Percentiles rank a stretch among this genome's conserved stretches.
These are phyloP conservation scores for Cubamyces lactineus DNA, from an alignment of 768 basidiomycete species.

Conservation along the genomic window DNA sequence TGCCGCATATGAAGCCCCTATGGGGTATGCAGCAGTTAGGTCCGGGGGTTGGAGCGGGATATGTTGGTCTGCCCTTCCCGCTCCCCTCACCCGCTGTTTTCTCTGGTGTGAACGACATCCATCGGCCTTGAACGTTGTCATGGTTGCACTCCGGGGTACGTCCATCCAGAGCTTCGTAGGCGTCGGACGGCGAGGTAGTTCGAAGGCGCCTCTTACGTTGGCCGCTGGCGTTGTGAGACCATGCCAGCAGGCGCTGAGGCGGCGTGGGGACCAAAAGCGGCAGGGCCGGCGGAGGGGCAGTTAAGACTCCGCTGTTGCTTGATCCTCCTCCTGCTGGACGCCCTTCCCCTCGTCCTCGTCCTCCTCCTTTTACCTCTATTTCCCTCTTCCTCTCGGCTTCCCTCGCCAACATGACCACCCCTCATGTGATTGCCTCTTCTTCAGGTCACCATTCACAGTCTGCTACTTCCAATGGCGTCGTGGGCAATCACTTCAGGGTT, in stretches of 20 bases:
- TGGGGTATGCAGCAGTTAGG: not conserved
- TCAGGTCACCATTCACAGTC: slow-evolving; percentile 65
- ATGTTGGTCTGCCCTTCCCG: not conserved
- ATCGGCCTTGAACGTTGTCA: not conserved
- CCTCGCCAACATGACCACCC: slow-evolving; percentile 63
- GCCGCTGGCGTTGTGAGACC: slow-evolving; percentile 1
- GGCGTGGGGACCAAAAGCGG: slow-evolving; percentile 11
- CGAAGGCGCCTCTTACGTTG: not conserved
- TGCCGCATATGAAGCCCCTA: slow-evolving; percentile 18
- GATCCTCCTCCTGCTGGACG: slow-evolving; percentile 15
- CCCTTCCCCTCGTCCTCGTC: slow-evolving; percentile 18
- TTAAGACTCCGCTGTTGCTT: slow-evolving; percentile 28
- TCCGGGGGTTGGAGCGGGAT: not conserved
- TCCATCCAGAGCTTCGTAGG: not conserved
- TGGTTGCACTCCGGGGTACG: slow-evolving; percentile 11
- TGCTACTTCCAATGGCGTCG: slow-evolving; percentile 69
- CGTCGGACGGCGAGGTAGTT: not conserved
- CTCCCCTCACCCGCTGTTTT: not conserved
- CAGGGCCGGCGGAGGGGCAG: slow-evolving; percentile 14
- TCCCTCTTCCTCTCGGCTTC: slow-evolving; percentile 25
- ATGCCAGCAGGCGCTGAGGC: slow-evolving; percentile 4
- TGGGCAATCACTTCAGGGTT: slow-evolving; percentile 82
- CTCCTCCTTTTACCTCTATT: slow-evolving; percentile 14
- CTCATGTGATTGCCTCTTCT: slow-evolving; percentile 83
- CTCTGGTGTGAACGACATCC: not conserved